Conservation (phyloP, 73 alveolate genomes). For the Blepharisma japonicum region DNA sequence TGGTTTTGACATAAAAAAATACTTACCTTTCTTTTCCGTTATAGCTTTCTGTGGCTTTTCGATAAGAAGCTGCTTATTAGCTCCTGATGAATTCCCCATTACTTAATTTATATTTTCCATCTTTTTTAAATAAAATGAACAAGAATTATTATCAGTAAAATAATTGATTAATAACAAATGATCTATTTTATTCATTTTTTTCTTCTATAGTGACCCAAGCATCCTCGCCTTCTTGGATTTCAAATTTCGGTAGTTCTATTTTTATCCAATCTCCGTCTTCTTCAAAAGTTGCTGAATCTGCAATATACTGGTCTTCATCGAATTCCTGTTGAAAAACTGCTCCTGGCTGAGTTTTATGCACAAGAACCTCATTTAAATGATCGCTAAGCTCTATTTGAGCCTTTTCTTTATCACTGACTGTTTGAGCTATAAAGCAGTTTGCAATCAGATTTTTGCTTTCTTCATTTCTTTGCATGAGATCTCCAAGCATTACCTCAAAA, state of each 20-base stretch:
- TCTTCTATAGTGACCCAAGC: too few species aligned
- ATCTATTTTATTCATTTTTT: too few species aligned
- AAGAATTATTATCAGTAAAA: too few species aligned
- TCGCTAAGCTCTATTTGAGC: not conserved
- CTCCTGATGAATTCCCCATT: too few species aligned
- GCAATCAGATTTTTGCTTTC: not conserved
- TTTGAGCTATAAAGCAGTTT: not conserved
- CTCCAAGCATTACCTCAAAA: not conserved
- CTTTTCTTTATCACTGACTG: not conserved
- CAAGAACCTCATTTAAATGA: not conserved
- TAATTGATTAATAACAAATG: too few species aligned
- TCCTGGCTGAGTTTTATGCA: not conserved
- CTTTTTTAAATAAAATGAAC: too few species aligned
- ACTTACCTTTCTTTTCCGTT: too few species aligned
- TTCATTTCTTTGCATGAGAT: constrained; percentile 16
- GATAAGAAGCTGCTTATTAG: too few species aligned
- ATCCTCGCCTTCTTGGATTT: not conserved
- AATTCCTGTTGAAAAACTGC: not conserved
- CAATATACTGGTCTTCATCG: constrained; percentile 17
- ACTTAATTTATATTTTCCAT: too few species aligned
- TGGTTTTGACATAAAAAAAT: too few species aligned
- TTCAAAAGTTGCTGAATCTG: not conserved
- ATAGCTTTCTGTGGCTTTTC: too few species aligned
- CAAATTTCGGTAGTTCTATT: not conserved
- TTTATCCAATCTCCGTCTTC: constrained; percentile 1